Conservation (phyloP, 768 basidiomycete species). For the Leccinum subgranulosum region DNA sequence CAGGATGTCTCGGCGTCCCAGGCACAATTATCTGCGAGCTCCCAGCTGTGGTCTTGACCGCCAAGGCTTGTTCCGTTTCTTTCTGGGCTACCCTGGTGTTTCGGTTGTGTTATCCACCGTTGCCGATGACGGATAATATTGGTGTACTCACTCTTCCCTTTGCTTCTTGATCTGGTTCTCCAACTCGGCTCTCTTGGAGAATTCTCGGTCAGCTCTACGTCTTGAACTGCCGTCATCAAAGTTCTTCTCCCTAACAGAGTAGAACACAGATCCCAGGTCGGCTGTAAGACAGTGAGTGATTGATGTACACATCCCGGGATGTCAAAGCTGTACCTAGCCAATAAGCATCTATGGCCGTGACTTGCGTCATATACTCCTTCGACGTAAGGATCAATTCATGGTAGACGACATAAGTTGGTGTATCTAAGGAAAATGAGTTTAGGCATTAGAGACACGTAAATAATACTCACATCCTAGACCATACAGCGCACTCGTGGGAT, state of each 20-base stretch:
- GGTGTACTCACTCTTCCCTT: constrained; percentile 55
- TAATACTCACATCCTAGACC: constrained; percentile 82
- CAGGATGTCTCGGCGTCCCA: constrained; percentile 74
- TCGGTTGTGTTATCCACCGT: constrained; percentile 5
- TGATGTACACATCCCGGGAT: not conserved
- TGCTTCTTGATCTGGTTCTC: constrained; percentile 89
- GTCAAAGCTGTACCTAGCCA: constrained; percentile 74
- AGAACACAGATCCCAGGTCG: constrained; percentile 94
- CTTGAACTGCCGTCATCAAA: constrained; percentile 86
- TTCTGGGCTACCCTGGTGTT: constrained; percentile 55
- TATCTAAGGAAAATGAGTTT: constrained; percentile 50
- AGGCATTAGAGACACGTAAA: not conserved
- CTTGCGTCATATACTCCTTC: constrained; percentile 98
- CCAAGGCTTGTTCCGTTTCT: constrained; percentile 57
- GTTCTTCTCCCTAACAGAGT: constrained; percentile 96
- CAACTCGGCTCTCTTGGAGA: constrained; percentile 86
- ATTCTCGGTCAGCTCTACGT: constrained; percentile 81
- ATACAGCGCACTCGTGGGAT: constrained; percentile 95
- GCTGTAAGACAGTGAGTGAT: constrained; percentile 44
- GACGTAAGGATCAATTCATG: constrained; percentile 95
- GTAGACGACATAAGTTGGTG: constrained; percentile 95
- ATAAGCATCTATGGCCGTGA: constrained; percentile 96
- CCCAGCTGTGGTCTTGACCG: constrained; percentile 49
- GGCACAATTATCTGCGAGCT: constrained; percentile 72
- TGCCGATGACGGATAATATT: not conserved